phyloP scores from a whole-genome alignment of 768 basidiomycete species.

The Mycena crocata region DNA sequence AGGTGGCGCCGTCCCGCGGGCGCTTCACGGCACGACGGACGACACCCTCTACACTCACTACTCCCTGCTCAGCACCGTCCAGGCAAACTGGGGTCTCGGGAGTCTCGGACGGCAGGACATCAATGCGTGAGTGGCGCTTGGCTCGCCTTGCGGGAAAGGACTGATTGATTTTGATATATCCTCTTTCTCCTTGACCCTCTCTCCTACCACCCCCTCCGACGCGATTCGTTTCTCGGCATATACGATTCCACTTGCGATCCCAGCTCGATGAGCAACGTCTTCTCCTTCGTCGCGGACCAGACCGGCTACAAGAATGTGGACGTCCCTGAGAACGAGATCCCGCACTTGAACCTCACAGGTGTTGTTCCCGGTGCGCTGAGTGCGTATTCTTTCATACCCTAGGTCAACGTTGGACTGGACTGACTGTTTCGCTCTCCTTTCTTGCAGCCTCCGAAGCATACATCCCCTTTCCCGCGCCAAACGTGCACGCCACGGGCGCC shows the following conservation, averaged over 20 bases:
- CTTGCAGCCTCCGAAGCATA: background rate
- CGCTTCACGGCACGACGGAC: slow-evolving; percentile 59
- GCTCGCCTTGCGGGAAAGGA: background rate
- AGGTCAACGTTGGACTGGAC: background rate
- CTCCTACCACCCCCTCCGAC: no score
- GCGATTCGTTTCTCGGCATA: no score
- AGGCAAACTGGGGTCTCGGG: slow-evolving; percentile 72
- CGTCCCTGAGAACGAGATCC: no score
- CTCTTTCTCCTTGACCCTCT: no score
- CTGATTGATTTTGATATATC: no score
- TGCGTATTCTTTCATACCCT: no score
- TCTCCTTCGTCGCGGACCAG: no score
- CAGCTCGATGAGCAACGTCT: no score
- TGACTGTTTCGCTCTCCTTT: no score
- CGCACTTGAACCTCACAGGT: background rate
- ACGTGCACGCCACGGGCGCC: background rate
- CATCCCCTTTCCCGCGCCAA: slow-evolving; percentile 1
- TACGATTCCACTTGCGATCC: no score
- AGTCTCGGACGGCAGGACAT: slow-evolving; percentile 70
- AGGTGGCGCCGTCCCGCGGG: slow-evolving; percentile 53
- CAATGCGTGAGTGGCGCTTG: slow-evolving; percentile 48
- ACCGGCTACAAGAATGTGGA: no score
- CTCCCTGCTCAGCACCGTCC: slow-evolving; percentile 63
- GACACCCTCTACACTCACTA: slow-evolving; percentile 71
- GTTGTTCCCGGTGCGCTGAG: background rate